A percentile compares a stretch with the other conserved stretches of the same genome.
These are phyloP conservation scores for Mortierella polycephala DNA, from an alignment of 371 early-diverging fungal species.

Conservation along the genomic window DNA sequence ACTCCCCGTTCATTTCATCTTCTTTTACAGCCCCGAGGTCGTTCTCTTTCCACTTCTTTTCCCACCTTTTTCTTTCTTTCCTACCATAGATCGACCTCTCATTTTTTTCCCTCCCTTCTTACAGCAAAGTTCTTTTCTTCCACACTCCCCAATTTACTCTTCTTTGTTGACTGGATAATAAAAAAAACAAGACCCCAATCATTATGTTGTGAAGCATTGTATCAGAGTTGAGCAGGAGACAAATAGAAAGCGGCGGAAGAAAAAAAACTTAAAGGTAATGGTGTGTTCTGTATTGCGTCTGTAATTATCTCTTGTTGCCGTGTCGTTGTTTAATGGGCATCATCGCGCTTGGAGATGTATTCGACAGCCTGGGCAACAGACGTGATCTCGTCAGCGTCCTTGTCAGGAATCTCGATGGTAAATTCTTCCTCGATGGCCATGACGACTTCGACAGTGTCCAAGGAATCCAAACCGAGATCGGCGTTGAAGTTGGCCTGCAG, in stretches of 20 bases:
- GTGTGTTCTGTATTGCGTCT: neutral
- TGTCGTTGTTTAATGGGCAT: slow-evolving; percentile 76
- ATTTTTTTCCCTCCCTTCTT: slow-evolving; percentile 3
- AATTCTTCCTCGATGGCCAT: slow-evolving; percentile 99
- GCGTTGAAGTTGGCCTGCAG: slow-evolving; percentile 88
- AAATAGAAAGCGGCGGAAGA: neutral
- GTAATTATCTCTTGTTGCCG: neutral
- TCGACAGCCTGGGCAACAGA: slow-evolving; percentile 91
- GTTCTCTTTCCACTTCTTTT: slow-evolving; percentile 13
- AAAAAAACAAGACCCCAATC: slow-evolving; percentile 11
- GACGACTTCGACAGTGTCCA: slow-evolving; percentile 97
- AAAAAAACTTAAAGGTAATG: neutral
- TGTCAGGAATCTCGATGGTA: slow-evolving; percentile 96
- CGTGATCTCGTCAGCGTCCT: slow-evolving; percentile 96
- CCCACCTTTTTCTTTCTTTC: slow-evolving; percentile 1
- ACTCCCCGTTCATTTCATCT: slow-evolving; percentile 1
- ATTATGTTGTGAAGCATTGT: neutral
- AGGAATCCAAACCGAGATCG: slow-evolving; percentile 95
- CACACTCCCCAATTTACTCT: neutral
- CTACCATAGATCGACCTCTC: slow-evolving; percentile 22
- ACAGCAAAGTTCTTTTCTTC: slow-evolving; percentile 6
- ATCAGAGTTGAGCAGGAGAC: neutral
- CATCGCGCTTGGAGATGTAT: slow-evolving; percentile 79
- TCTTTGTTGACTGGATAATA: slow-evolving; percentile 23
- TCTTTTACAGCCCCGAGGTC: slow-evolving; percentile 6